Evolutionary conservation across 73 alveolate species (phyloP), one percentile per base, ranked within the genome.

Genomic region (Paramecium pentaurelia): DNA sequence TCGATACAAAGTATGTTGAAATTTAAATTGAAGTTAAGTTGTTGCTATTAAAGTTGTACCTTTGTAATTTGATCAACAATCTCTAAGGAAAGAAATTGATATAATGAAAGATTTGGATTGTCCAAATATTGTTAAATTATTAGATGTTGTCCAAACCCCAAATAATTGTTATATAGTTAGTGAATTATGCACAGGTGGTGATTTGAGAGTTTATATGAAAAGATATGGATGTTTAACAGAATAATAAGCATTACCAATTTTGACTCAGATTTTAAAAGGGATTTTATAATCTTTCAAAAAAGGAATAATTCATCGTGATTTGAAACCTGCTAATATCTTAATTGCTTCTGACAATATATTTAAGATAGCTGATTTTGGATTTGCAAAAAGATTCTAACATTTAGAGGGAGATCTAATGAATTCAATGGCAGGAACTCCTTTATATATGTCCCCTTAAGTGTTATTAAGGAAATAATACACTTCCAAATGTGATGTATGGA

Each of bases 271-370:
- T 11, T 40, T 87, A 8, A 59, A 80, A 87, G 93, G 93, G 30
- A 49, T 87, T n/a, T 49, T 64, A 22, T 44, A 87, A 87, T 70
- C 86, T 4, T 73, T 77, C 8, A 87, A 87, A 58, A 92, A 77
- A 37, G 96, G 94, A 9, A 64, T 91, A 11, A 71, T 94, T 37
- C 94, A 71, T 51, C 20, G 97, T 34, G 97, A 94, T 86, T 30
- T 94, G 22, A 94, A 94, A 77, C 97, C 97, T 37, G 97, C 95
- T 3, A 94, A 94, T 40, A 71, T 94, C 18, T 77, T 94, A 28
- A 84, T 93, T 45, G 77, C 93, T 44, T 49, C 77, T 30, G 85
- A 93, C 10, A 92, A 92, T 37, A 70, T 92, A 14, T 80, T 92
- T 30, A 92, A 92, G 40, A 77, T 92, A 45, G 92, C 95, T 10